Base-by-base conservation (phyloP, 75 land plant genomes). In the Pinus tabuliformis region DNA sequence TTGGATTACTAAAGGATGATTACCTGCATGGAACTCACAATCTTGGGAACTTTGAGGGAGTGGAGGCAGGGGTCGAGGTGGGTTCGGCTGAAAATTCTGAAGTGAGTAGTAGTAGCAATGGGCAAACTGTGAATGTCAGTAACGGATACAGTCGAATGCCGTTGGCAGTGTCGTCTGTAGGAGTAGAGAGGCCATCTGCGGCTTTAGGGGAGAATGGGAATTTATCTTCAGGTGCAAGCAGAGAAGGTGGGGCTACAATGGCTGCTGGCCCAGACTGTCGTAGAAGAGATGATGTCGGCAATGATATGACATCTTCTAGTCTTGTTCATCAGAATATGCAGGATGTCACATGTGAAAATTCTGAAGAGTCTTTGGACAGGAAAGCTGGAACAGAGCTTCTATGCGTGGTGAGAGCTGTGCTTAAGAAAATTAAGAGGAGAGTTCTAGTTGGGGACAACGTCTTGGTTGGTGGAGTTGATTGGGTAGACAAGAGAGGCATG, bases 391-490 rank as follows among this genome's bases (percentile, higher is more conserved):
- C 75, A 12, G 94, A 96, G 81, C 78, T 96, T 73, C 81, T 96
- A 56, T 96, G 99, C 56, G 95, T 94, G 75, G 97, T 96, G 54
- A 77, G 86, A 37, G 99, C 97, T 36, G 56, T 96, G 78, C 81
- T 96, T 79, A 96, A 96, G 90, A 96, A 96, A 86, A 92, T 96
- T 57, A 87, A 83, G 81, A 76, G 90, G 83, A 80, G 88, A 71
- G 97, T 96, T 63, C n/a, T 94, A 68, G 99, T 96, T 0, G 99
- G 99, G 39, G 99, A 94, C 62, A 89, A 75, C 86, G 99, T 96
- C 56, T 62, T 96, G 65, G 95, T 94, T 21, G 90, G 93, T 11
- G 87, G 95, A 11, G 85, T 96, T 42, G 99, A 94, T 63, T 96
- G 99, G 99, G 82, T 76, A 42, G 97, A 92, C 70, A 76, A 89